These are phyloP conservation scores for Secale cereale DNA, from an alignment of 176 grass and related monocot genomes.

Conservation along the genomic window DNA sequence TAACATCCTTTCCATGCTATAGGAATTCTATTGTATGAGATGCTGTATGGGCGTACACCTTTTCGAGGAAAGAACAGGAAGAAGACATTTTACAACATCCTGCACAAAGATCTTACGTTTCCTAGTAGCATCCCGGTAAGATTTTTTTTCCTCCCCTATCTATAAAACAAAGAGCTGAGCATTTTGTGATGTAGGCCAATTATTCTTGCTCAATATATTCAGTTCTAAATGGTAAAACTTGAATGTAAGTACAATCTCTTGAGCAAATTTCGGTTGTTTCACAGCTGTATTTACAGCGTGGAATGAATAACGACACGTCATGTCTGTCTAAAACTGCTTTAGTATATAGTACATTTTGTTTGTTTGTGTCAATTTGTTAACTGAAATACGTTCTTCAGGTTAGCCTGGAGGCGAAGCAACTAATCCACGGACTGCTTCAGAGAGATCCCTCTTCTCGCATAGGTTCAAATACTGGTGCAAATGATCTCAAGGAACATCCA, in stretches of 20 bases:
- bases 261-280: background rate
- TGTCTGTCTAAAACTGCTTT: background rate
- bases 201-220: background rate
- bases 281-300: background rate
- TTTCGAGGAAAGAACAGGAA: constrained; percentile 98
- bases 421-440: constrained; percentile 84
- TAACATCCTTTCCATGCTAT: constrained; percentile 29
- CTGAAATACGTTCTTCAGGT: constrained; percentile 45
- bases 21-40: constrained; percentile 98
- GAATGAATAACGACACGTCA: background rate
- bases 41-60: constrained; percentile 96
- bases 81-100: constrained; percentile 87
- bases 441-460: constrained; percentile 83
- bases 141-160: background rate
- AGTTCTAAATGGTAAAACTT: background rate
- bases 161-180: background rate
- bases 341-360: background rate
- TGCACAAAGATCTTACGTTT: constrained; percentile 94
- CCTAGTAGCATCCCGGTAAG: constrained; percentile 92
- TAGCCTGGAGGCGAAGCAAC: constrained; percentile 71
- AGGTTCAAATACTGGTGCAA: constrained; percentile 77
- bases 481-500: constrained; percentile 89
- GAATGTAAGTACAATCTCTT: background rate
- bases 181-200: background rate
- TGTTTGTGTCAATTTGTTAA: constrained; percentile 6